Evolutionary conservation across 257 asterid species (phyloP).

Genomic region (Plectranthus barbatus): DNA sequence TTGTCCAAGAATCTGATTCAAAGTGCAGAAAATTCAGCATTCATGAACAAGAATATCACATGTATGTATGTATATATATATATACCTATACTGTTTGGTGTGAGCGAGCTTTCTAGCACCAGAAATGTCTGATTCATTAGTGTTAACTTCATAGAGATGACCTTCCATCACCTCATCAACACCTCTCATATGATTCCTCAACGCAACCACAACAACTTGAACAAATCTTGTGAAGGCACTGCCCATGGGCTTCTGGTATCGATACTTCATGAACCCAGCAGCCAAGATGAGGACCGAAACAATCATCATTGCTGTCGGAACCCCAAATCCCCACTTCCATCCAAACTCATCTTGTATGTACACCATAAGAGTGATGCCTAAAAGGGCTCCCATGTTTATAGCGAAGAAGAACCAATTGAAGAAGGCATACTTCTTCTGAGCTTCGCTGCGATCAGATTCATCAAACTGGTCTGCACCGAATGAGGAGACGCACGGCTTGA

Average conservation of each 20-base stretch:
- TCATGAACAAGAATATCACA: too few relatives aligned
- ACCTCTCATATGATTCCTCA: slow-evolving; percentile 47
- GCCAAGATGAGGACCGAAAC: slow-evolving; percentile 35
- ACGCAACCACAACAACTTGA: slow-evolving; percentile 51
- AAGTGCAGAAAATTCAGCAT: background rate
- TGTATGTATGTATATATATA: background rate
- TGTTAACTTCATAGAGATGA: slow-evolving; percentile 47
- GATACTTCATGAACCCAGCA: slow-evolving; percentile 41
- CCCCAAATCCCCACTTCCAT: slow-evolving; percentile 69
- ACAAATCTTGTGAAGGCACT: slow-evolving; percentile 72
- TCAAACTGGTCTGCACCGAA: slow-evolving; percentile 79
- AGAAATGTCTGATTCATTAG: slow-evolving; percentile 42
- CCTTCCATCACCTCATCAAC: slow-evolving; percentile 15
- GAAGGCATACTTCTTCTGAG: slow-evolving; percentile 51
- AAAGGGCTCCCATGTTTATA: slow-evolving; percentile 71
- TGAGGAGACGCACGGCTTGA: slow-evolving; percentile 78
- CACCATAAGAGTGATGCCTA: slow-evolving; percentile 63
- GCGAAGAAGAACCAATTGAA: slow-evolving; percentile 90
- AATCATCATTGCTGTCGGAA: slow-evolving; percentile 44
- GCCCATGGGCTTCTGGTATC: slow-evolving; percentile 72
- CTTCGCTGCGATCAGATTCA: slow-evolving; percentile 41
- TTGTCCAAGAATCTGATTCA: slow-evolving; percentile 51
- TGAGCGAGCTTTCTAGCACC: slow-evolving; percentile 60
- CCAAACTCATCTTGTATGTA: slow-evolving; percentile 53
- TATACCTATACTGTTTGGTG: slow-evolving; percentile 54